Percentiles rank a stretch among this genome's conserved stretches.
Conservation (phyloP, 768 basidiomycete genomes). For the Suillus spraguei region DNA sequence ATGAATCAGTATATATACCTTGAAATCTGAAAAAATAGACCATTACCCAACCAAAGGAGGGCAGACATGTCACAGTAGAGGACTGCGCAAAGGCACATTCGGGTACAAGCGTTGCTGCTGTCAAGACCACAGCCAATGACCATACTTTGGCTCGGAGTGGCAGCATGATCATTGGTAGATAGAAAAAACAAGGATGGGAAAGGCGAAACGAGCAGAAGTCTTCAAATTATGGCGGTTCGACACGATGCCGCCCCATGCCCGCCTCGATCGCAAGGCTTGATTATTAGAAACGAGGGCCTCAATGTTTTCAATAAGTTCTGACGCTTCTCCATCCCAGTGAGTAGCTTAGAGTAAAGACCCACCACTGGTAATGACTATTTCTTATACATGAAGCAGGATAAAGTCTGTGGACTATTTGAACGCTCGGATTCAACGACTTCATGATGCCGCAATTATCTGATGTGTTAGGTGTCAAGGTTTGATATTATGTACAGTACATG, state of each 20-base stretch:
- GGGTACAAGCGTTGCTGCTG: conserved; percentile 23
- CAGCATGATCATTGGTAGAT: conserved; percentile 12
- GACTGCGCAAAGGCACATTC: conserved; percentile 24
- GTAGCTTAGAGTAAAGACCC: background rate
- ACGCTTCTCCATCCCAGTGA: background rate
- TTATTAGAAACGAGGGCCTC: background rate
- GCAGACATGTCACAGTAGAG: conserved; percentile 23
- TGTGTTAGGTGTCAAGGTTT: too few species aligned
- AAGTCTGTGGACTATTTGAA: too few species aligned
- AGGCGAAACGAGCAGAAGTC: background rate
- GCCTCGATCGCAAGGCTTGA: background rate
- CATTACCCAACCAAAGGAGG: conserved; percentile 31
- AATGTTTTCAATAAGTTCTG: background rate
- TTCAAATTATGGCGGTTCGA: background rate
- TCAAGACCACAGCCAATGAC: conserved; percentile 21
- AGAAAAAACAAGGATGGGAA: conserved; percentile 5
- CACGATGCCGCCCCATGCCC: too few species aligned
- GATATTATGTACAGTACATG: too few species aligned
- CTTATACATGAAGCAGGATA: background rate
- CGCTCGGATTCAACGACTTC: background rate
- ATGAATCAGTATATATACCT: conserved; percentile 2
- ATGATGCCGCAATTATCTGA: too few species aligned
- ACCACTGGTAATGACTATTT: background rate
- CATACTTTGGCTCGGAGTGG: conserved; percentile 9
- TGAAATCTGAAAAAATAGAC: background rate